Conservation (phyloP, 495 filamentous ascomycete species). For the Emericellopsis terricola region DNA sequence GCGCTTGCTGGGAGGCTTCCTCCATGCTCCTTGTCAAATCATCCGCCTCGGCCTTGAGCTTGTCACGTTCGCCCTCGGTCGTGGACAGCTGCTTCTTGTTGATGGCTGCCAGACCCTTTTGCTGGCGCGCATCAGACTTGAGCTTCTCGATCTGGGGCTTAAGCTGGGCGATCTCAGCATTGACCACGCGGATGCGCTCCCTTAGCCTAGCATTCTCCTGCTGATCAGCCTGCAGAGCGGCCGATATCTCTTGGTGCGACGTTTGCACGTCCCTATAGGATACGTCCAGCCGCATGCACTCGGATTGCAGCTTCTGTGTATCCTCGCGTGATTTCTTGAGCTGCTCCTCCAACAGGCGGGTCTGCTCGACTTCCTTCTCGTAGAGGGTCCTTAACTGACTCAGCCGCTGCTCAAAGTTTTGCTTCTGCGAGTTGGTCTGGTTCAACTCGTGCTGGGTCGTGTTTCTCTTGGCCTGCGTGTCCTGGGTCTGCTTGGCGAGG, state of each 20-base stretch:
- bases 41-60: slow-evolving; percentile 59
- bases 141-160: slow-evolving; percentile 83
- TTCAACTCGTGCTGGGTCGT: slow-evolving; percentile 64
- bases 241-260: slow-evolving; percentile 59
- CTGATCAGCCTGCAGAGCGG: slow-evolving; percentile 68
- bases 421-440: slow-evolving; percentile 67
- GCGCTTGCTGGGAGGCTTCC: slow-evolving; percentile 26
- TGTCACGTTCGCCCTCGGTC: slow-evolving; percentile 71
- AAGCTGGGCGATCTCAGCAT: slow-evolving; percentile 61
- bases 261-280: slow-evolving; percentile 67
- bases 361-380: slow-evolving; percentile 78
- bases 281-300: slow-evolving; percentile 66
- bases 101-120: slow-evolving; percentile 89
- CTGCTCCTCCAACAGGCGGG: slow-evolving; percentile 68
- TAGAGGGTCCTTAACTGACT: slow-evolving; percentile 72
- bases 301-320: slow-evolving; percentile 63
- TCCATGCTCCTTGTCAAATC: slow-evolving; percentile 45
- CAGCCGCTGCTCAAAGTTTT: slow-evolving; percentile 74
- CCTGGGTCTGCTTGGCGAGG: slow-evolving; percentile 82
- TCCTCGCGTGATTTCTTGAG: slow-evolving; percentile 57
- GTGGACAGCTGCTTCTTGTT: slow-evolving; percentile 94
- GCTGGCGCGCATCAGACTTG: slow-evolving; percentile 73
- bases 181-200: slow-evolving; percentile 68
- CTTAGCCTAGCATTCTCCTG: slow-evolving; percentile 74
- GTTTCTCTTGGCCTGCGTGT: slow-evolving; percentile 61